Evolutionary conservation across 2,329 filamentous ascomycete genomes (phyloP).

Genomic region (Fusarium robinianum): DNA sequence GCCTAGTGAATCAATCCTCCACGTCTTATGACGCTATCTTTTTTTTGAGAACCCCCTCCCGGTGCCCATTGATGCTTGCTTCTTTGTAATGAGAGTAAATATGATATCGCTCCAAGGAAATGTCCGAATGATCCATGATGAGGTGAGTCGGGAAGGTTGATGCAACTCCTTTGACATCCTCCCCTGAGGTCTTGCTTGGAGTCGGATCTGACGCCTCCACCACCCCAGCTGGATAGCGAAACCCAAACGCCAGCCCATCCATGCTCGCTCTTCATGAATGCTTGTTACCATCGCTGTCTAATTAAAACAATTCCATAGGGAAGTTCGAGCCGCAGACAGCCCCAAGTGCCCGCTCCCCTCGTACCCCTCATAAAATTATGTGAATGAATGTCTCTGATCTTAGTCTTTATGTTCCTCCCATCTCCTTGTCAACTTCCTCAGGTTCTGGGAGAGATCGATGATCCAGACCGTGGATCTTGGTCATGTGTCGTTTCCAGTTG

Average conservation of each 20-base stretch:
- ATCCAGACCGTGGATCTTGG: conserved; percentile 59
- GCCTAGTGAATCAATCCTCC: conserved; percentile 22
- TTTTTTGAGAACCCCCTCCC: conserved; percentile 22
- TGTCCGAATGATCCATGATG: conserved; percentile 5
- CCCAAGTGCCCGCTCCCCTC: too few species aligned
- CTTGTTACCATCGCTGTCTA: conserved; percentile 9
- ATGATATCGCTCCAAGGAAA: conserved; percentile 25
- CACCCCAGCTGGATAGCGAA: conserved; percentile 2
- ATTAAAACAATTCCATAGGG: conserved; percentile 1
- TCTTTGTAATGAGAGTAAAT: conserved; percentile 28
- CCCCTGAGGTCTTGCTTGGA: too few species aligned
- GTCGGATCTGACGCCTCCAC: not conserved
- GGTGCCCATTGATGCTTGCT: conserved; percentile 25
- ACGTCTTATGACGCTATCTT: conserved; percentile 19
- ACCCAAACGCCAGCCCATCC: conserved; percentile 10
- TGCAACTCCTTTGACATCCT: too few species aligned
- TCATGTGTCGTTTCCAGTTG: conserved; percentile 66
- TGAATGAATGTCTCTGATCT: too few species aligned
- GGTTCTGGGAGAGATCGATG: conserved; percentile 47
- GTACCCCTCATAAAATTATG: too few species aligned
- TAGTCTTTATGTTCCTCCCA: conserved; percentile 29
- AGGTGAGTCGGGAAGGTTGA: too few species aligned
- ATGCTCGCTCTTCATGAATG: conserved; percentile 10
- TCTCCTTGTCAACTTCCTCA: conserved; percentile 46
- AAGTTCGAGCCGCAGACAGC: too few species aligned